Percentiles rank a stretch among this genome's conserved stretches.
Evolutionary conservation across 148 eudicot species (phyloP).

Genomic region (Diospyros kaki): DNA sequence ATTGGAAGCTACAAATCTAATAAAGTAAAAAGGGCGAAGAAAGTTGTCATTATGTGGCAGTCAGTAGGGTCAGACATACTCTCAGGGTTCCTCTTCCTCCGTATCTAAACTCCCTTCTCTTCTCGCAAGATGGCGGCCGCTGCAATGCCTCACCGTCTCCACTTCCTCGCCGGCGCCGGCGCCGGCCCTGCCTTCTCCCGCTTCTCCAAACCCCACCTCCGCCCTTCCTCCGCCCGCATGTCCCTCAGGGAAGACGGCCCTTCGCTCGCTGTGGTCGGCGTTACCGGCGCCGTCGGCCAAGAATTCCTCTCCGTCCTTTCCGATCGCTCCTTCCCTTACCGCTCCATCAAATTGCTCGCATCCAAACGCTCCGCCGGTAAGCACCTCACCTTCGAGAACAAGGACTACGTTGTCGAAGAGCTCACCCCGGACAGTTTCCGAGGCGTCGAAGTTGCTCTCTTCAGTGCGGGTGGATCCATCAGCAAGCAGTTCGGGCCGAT

Average conservation of each 20-base stretch:
- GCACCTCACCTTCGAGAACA: slow-evolving; percentile 44
- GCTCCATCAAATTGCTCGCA: slow-evolving; percentile 81
- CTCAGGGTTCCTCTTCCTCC: too few relatives aligned
- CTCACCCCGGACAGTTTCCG: slow-evolving; percentile 53
- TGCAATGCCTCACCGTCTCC: slow-evolving; percentile 4
- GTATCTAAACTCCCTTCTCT: too few relatives aligned
- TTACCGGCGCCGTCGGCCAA: slow-evolving; percentile 86
- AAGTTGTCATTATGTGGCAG: too few relatives aligned
- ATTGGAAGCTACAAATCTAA: too few relatives aligned
- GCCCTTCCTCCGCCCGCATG: slow-evolving; percentile 30
- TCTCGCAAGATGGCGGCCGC: too few relatives aligned
- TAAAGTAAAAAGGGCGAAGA: too few relatives aligned
- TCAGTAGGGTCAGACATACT: too few relatives aligned
- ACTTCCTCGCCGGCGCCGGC: slow-evolving; percentile 7
- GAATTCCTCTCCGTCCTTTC: slow-evolving; percentile 95
- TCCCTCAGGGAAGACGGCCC: slow-evolving; percentile 54
- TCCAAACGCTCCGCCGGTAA: slow-evolving; percentile 83
- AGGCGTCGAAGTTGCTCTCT: slow-evolving; percentile 79
- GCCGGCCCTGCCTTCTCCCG: slow-evolving; percentile 7
- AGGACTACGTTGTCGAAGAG: slow-evolving; percentile 53
- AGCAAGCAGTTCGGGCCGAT: slow-evolving; percentile 80
- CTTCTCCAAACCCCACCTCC: slow-evolving; percentile 13
- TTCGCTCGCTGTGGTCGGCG: slow-evolving; percentile 74
- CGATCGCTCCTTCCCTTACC: slow-evolving; percentile 80
- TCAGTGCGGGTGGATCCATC: slow-evolving; percentile 86